Base-by-base conservation (phyloP, 2,329 filamentous ascomycete species). In the Pseudocercospora pini-densiflorae region DNA sequence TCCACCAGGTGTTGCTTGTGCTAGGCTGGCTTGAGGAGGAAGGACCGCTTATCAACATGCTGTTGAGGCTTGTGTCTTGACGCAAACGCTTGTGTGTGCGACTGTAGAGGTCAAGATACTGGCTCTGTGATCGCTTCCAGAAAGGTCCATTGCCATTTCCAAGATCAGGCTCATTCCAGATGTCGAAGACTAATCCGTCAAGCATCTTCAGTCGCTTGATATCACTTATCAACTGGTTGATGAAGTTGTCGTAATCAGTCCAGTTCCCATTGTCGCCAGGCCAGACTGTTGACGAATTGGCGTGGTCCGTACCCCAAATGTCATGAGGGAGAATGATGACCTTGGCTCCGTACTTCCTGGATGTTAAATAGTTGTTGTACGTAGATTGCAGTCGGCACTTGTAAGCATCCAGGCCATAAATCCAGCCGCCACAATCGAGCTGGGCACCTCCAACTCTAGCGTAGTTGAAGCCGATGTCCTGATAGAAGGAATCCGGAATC, bases 111-210 rank as follows among this genome's bases (percentile, higher is more conserved):
- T 81, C 71, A 9, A 84, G 64, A 60, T 75, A 84, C 64, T 84
- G 82, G 12, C 75, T 29, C 68, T 78, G 76, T 1, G 67, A 55
- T 3, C 81, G 74, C 7, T 63, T 64, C 74, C 79, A 80, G 77
- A 83, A 85, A 54, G 19, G 40, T 24, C 57, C 62, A n/a, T 57
- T 57, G 21, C 59, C 59, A 19, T 47, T 29, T 5, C 61, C 23
- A 66, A 67, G 59, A 61, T 86, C 84, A 0, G 85, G 82, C 73
- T 87, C 85, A 63, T 87, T 87, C 85, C 85, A 87, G 40, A 85
- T 80, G 60, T 87, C 85, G 9, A 83, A 74, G 0, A 83, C 76
- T 0, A 86, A 68, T 0, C 77, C 79, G 0, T 74, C 69, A 3
- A 77, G 65, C 70, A 78, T 77, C 51, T 75, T 62, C 57, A 82